Evolutionary conservation across 257 asterid genomes (phyloP).

Genomic region (Solanum tarapatanum): DNA sequence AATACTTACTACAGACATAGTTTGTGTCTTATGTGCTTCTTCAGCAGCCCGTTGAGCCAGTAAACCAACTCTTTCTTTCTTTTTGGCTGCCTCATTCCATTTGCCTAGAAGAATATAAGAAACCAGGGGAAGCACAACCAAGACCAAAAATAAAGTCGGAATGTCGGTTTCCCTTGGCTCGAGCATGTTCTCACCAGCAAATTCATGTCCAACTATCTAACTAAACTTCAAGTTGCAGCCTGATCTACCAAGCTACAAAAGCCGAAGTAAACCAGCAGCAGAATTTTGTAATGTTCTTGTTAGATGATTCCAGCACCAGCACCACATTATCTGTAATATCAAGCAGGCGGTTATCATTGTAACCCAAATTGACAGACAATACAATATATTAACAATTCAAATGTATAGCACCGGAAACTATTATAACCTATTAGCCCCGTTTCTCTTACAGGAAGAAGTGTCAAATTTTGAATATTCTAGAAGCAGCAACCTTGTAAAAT

Average conservation of each 20-base stretch:
- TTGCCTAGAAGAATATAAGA: conserved; percentile 60
- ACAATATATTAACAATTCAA: not conserved
- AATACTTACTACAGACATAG: conserved; percentile 35
- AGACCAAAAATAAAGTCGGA: conserved; percentile 48
- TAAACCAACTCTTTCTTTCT: conserved; percentile 38
- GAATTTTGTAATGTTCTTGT: not conserved
- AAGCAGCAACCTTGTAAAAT: not conserved
- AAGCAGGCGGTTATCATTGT: not conserved
- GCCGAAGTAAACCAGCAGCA: not conserved
- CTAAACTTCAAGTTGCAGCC: conserved; percentile 12
- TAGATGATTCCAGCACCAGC: not conserved
- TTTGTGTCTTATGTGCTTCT: conserved; percentile 31
- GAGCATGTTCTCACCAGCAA: conserved; percentile 68
- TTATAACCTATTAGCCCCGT: not conserved
- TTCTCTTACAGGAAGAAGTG: not conserved
- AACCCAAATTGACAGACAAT: not conserved
- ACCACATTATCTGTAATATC: not conserved
- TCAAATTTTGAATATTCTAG: not conserved
- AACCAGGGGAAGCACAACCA: conserved; percentile 72
- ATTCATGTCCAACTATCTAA: conserved; percentile 48
- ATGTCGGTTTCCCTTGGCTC: conserved; percentile 70
- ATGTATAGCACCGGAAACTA: not conserved
- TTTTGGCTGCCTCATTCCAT: conserved; percentile 56
- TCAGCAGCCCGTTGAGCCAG: conserved; percentile 46
- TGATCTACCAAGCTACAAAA: conserved; percentile 21